Percentiles rank a stretch among this genome's conserved stretches.
Conservation (phyloP, 2,329 filamentous ascomycete species). For the Falciphora oryzae region DNA sequence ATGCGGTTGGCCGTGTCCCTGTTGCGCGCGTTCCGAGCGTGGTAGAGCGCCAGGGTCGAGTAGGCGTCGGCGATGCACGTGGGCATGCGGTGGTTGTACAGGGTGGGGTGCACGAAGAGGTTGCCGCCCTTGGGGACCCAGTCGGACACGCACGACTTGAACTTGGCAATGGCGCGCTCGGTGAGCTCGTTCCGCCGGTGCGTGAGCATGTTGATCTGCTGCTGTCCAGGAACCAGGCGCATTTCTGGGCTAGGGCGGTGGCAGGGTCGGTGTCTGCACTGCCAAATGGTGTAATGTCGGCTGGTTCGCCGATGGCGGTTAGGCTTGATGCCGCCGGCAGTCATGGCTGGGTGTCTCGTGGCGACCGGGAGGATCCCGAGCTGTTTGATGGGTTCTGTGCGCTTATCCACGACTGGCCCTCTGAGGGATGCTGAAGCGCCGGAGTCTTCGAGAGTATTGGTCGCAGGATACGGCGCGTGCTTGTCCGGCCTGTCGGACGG, state of each 20-base stretch:
- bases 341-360: no score
- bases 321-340: no score
- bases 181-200: slow-evolving; percentile 5
- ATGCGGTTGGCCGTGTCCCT: slow-evolving; percentile 13
- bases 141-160: slow-evolving; percentile 21
- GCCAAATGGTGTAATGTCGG: no score
- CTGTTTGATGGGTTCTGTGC: no score
- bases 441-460: no score
- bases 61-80: slow-evolving; percentile 25
- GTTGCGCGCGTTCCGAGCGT: slow-evolving; percentile 3
- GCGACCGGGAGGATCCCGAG: no score
- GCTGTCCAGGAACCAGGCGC: slow-evolving; percentile 17
- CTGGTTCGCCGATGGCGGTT: no score
- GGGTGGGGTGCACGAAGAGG: slow-evolving; percentile 25
- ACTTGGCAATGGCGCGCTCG: slow-evolving; percentile 11
- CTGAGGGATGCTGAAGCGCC: no score
- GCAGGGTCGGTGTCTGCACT: no score
- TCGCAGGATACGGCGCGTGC: no score
- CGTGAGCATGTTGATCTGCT: slow-evolving; percentile 9
- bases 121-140: slow-evolving; percentile 25
- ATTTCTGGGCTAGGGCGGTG: background rate
- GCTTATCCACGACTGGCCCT: no score
- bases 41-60: slow-evolving; percentile 19
- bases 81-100: slow-evolving; percentile 24
- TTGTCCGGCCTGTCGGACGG: no score